Conservation (phyloP, 352 stramenopile species). For the Globisporangium irregulare region DNA sequence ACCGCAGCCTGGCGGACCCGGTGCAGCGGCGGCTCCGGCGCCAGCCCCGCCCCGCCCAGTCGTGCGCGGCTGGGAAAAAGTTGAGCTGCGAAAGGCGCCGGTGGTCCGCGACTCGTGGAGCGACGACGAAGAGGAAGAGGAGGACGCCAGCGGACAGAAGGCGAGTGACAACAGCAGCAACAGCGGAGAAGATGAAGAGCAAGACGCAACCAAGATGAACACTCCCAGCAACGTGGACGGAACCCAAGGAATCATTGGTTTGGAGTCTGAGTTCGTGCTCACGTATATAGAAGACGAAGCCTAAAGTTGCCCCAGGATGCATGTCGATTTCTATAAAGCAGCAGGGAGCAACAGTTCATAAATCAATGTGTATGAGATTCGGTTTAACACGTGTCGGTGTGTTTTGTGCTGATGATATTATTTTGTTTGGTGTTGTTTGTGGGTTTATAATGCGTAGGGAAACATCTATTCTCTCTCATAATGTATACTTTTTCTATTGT, state of each 20-base stretch:
- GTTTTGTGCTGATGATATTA: neutral
- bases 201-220: slow-evolving; percentile 16
- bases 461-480: slow-evolving; percentile 13
- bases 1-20: slow-evolving; percentile 11
- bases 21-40: slow-evolving; percentile 16
- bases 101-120: slow-evolving; percentile 73
- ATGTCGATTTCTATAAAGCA: slow-evolving; percentile 2
- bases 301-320: slow-evolving; percentile 3
- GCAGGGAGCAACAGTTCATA: neutral
- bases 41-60: slow-evolving; percentile 22
- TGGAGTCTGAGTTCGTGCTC: slow-evolving; percentile 18
- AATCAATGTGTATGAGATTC: neutral
- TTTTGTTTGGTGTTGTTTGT: neutral
- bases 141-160: slow-evolving; percentile 15
- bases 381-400: neutral
- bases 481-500: slow-evolving; percentile 8
- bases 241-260: neutral
- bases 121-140: slow-evolving; percentile 47
- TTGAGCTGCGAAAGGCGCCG: slow-evolving; percentile 38
- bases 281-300: slow-evolving; percentile 23
- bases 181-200: slow-evolving; percentile 12
- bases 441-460: neutral
- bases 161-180: slow-evolving; percentile 19
- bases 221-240: slow-evolving; percentile 15
- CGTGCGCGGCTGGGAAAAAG: slow-evolving; percentile 68